A percentile compares a stretch with the other conserved stretches of the same genome.
Evolutionary conservation across 2,329 filamentous ascomycete species (phyloP).

Genomic region (Nigrospora oryzae): DNA sequence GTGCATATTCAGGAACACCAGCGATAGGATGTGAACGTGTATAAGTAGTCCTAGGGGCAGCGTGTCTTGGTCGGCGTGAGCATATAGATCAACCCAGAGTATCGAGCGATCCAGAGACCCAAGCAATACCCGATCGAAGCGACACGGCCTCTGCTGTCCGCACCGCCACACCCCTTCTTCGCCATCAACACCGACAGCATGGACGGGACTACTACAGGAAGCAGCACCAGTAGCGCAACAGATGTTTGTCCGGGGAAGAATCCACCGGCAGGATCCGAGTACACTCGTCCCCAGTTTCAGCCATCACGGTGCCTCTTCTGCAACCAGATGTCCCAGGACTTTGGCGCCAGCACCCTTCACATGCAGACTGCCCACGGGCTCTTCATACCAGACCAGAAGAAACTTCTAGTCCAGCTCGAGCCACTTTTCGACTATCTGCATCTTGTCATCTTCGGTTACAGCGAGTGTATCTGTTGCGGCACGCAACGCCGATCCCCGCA

Average conservation of each 20-base stretch:
- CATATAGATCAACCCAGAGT: no score
- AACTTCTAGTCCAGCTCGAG: background rate
- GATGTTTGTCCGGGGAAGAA: no score
- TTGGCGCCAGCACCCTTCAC: background rate
- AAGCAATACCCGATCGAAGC: no score
- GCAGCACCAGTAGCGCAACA: background rate
- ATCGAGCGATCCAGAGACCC: no score
- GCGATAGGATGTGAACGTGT: no score
- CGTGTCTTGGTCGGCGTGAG: no score
- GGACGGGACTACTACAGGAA: background rate
- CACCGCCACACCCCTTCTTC: no score
- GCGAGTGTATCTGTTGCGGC: background rate
- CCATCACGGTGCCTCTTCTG: background rate
- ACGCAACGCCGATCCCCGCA: background rate
- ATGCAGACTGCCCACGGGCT: background rate
- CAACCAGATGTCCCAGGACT: background rate
- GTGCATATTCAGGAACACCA: no score
- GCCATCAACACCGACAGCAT: background rate
- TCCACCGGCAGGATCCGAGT: background rate
- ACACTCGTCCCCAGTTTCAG: background rate
- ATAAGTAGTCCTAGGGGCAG: no score
- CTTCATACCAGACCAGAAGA: background rate
- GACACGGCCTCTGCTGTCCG: no score
- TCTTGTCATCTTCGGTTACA: conserved; percentile 1
- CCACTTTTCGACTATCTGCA: background rate